A percentile compares a stretch with the other conserved stretches of the same genome.
Conservation (phyloP, 257 asterid species). For the Solanum medicagineum region DNA sequence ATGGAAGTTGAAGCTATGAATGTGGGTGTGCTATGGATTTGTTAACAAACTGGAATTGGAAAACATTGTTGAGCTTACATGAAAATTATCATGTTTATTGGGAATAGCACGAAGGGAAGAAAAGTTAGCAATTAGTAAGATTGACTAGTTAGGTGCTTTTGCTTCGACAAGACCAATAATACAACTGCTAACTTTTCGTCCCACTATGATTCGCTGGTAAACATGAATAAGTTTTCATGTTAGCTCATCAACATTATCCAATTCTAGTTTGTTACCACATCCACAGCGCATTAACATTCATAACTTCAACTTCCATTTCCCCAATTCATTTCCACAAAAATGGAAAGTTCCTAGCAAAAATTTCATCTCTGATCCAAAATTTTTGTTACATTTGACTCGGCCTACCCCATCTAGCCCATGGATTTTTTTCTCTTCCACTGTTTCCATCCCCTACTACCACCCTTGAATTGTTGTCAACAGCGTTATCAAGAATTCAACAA, state of each 20-base stretch:
- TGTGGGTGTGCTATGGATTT: not conserved
- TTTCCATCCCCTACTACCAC: constrained; percentile 15
- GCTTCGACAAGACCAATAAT: not conserved
- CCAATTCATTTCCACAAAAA: not conserved
- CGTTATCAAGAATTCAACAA: constrained; percentile 57
- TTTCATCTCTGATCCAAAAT: constrained; percentile 27
- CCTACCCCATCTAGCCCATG: constrained; percentile 67
- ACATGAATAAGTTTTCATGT: not conserved
- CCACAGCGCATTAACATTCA: not conserved
- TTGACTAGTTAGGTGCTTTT: not conserved
- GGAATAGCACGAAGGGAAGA: not conserved
- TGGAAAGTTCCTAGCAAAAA: constrained; percentile 44
- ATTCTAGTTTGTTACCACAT: not conserved
- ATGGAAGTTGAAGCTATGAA: no score
- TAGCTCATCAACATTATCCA: not conserved
- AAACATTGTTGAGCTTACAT: not conserved
- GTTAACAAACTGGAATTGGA: not conserved
- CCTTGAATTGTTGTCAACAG: constrained; percentile 62
- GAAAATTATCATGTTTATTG: not conserved
- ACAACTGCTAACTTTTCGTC: not conserved
- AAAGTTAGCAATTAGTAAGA: not conserved
- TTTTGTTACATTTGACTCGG: constrained; percentile 37
- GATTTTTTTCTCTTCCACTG: constrained; percentile 35
- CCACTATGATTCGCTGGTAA: not conserved
- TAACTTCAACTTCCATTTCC: no score